Conservation (phyloP, 108 stramenopile genomes). For the Nitzschia palea region DNA sequence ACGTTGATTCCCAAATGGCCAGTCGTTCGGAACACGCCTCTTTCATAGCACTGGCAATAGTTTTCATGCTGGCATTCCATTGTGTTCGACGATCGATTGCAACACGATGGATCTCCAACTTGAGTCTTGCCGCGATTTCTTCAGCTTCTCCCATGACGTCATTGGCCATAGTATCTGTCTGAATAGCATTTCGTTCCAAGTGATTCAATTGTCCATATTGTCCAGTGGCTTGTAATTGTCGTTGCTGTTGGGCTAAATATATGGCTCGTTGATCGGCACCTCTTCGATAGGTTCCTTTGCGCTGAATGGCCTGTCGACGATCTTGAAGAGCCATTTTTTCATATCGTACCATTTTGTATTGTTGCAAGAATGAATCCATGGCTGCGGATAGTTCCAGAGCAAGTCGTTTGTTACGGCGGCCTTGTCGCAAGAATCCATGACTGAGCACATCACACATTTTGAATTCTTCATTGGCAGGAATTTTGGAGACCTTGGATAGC, state of each 20-base stretch:
- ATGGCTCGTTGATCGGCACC: conserved; percentile 66
- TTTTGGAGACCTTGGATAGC: conserved; percentile 66
- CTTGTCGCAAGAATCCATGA: conserved; percentile 59
- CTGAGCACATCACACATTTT: conserved; percentile 58
- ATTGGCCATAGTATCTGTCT: conserved; percentile 57
- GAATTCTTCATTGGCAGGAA: conserved; percentile 41
- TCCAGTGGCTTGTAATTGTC: conserved; percentile 41
- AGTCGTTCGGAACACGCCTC: conserved; percentile 72
- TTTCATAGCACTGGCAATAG: conserved; percentile 64
- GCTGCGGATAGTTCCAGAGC: conserved; percentile 75
- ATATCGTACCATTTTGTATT: conserved; percentile 76
- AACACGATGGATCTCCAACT: conserved; percentile 77
- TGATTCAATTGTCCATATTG: conserved; percentile 50
- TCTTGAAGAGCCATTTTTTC: conserved; percentile 83
- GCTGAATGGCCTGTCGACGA: conserved; percentile 59
- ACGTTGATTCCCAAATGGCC: conserved; percentile 74
- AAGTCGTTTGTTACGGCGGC: conserved; percentile 71
- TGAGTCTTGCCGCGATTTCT: conserved; percentile 62
- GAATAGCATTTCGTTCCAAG: conserved; percentile 61
- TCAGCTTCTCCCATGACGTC: conserved; percentile 69
- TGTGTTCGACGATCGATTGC: conserved; percentile 55
- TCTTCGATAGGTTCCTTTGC: conserved; percentile 54
- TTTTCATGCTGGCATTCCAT: conserved; percentile 75
- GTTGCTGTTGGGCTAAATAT: conserved; percentile 67
- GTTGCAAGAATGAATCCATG: conserved; percentile 60